Evolutionary conservation across 2,329 filamentous ascomycete genomes (phyloP).

Genomic region (Colletotrichum phormii): DNA sequence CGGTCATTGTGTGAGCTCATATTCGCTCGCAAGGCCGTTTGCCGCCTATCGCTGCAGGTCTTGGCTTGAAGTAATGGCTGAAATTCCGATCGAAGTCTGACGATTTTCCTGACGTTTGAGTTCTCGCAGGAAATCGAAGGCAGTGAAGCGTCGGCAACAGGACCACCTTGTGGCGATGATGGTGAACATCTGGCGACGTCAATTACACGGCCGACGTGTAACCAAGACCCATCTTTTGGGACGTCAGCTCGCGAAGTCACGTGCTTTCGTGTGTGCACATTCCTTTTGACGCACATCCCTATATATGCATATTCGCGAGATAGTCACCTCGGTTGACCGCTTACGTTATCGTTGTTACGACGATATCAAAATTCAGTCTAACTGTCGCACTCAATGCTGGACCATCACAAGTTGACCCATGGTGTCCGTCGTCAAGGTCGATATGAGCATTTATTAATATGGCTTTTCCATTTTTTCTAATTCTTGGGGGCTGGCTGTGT

Average conservation of each 20-base stretch:
- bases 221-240: neutral
- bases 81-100: neutral
- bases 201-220: conserved; percentile 1
- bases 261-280: conserved; percentile 34
- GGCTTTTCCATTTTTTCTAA: neutral
- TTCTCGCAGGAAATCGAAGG: neutral
- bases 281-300: neutral
- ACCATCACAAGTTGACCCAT: neutral
- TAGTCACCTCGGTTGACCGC: neutral
- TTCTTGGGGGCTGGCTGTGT: neutral
- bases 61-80: neutral
- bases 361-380: neutral
- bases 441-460: too few species aligned
- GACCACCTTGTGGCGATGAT: neutral
- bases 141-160: neutral
- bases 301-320: neutral
- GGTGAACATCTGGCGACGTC: conserved; percentile 1
- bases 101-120: neutral
- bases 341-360: neutral
- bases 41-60: neutral
- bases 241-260: conserved; percentile 41
- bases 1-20: conserved; percentile 7
- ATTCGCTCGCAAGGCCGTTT: neutral
- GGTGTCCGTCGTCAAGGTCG: too few species aligned
- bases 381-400: neutral